Evolutionary conservation across 257 asterid genomes (phyloP), one percentile per base, ranked within the genome.

Genomic region (Solanum habrochaites): DNA sequence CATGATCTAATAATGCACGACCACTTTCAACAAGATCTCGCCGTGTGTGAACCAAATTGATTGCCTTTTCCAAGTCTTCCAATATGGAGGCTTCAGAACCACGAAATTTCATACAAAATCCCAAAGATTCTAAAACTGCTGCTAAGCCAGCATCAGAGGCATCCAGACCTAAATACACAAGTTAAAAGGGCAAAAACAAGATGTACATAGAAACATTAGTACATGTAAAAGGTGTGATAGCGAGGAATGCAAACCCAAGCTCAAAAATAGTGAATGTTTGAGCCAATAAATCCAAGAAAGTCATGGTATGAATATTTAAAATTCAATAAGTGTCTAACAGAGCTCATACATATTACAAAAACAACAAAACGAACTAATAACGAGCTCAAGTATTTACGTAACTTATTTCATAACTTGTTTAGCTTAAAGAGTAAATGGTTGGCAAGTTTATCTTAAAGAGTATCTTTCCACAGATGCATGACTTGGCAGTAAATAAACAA

Each of bases 21-120:
- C 98, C 98, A 85, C 98, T 97, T 88, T 95, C 99, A 87, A 97
- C 97, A 75, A 97, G 98, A 92, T 96, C 94, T 83, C 97, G 92
- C 67, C 98, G 93, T 91, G 94, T 91, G 87, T 97, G 98, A 85
- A 97, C 98, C 93, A 96, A 89, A 87, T 91, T 94, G 87, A 97
- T 97, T 81, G 99, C 97, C 91, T 94, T 97, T 70, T 93, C 96
- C 91, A 97, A 91, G 90, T 96, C 99, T 91, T 97, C 99, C 89
- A 97, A 91, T 71, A 95, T 93, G 78, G 94, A 94, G 82, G 98
- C 99, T 92, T 97, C 99, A 20, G 99, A 96, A 84, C 99, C 98
- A 70, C 99, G 95, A 73, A 94, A 98, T 91, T 96, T 97, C 90
- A 96, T 90, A 91, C 99, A 97, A 77, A 96, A 96, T 89, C 95